Evolutionary conservation across 257 asterid species (phyloP).

Genomic region (Ocimum tenuiflorum): DNA sequence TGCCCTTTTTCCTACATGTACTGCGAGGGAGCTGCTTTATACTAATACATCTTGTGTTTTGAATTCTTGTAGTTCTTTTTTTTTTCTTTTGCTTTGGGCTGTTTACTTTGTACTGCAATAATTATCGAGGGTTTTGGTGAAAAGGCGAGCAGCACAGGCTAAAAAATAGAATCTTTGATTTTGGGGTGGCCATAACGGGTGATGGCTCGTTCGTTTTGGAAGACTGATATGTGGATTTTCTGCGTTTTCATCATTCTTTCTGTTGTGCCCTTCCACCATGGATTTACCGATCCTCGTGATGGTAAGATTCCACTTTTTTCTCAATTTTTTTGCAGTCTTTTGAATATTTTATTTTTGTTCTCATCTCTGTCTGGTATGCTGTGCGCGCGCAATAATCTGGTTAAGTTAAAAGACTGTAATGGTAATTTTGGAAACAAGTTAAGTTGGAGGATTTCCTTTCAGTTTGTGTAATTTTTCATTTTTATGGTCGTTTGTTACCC

Average conservation of each 20-base stretch:
- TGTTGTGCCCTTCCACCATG: constrained; percentile 36
- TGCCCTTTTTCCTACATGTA: background rate
- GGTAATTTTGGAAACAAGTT: background rate
- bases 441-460: background rate
- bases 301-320: constrained; percentile 38
- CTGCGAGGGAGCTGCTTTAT: background rate
- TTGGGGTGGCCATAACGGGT: constrained; percentile 21
- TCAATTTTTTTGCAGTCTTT: background rate
- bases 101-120: constrained; percentile 9
- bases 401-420: background rate
- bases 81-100: no score
- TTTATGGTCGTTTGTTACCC: background rate
- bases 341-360: background rate
- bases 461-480: background rate
- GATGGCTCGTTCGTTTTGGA: constrained; percentile 43
- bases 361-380: background rate
- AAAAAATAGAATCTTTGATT: constrained; percentile 14
- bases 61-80: constrained; percentile 1
- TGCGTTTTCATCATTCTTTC: constrained; percentile 29
- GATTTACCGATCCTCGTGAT: constrained; percentile 77
- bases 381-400: background rate
- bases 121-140: constrained; percentile 18
- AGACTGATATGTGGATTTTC: constrained; percentile 31
- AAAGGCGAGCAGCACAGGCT: background rate
- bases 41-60: background rate